Conservation (phyloP, 106 monocot species). For the Platanthera zijinensis region DNA sequence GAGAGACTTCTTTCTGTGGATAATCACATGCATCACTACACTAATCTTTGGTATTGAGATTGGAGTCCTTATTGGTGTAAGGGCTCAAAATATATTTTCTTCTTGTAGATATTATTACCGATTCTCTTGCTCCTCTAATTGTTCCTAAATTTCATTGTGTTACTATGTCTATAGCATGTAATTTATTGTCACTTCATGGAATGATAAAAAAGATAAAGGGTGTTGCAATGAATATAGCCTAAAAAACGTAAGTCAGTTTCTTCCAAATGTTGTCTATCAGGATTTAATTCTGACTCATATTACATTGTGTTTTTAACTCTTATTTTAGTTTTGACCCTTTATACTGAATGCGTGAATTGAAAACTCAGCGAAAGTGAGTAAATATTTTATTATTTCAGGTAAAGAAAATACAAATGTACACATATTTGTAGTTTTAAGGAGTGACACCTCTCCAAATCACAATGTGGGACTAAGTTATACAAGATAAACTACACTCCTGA, state of each 20-base stretch:
- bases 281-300: no score
- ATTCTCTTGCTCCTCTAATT: background rate
- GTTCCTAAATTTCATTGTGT: background rate
- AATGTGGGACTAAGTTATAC: no score
- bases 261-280: no score
- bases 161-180: background rate
- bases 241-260: background rate
- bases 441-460: no score
- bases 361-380: no score
- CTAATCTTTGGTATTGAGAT: conserved; percentile 90
- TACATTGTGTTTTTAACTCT: no score
- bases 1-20: conserved; percentile 95
- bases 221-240: background rate
- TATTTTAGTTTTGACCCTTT: no score
- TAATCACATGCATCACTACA: conserved; percentile 73
- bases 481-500: no score
- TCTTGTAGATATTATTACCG: background rate
- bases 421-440: no score
- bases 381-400: no score
- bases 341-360: no score
- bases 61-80: conserved; percentile 98
- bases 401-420: no score
- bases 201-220: background rate
- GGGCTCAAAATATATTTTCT: conserved; percentile 3
- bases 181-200: background rate